Evolutionary conservation across 768 basidiomycete genomes (phyloP), one percentile per base, ranked within the genome.

Genomic region (Boletellus emodensis): DNA sequence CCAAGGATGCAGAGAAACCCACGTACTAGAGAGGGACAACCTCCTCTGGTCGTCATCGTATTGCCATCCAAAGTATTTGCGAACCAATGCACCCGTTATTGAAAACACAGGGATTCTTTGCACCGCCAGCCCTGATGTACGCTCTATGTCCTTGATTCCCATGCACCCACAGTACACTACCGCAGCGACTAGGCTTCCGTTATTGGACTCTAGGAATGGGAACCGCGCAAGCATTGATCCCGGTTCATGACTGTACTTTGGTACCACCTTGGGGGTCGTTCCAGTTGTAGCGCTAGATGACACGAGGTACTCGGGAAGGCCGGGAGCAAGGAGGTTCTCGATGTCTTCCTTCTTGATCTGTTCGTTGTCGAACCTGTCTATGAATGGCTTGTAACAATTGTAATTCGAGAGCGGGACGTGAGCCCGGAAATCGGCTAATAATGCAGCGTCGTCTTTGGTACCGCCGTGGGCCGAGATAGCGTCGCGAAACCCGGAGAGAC

Each of bases 91-190:
- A 2, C 43, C 54, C 3, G 51, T 26, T 2, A 15, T 3, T n/a
- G 22, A 1, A 20, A 48, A 53, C 8, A 61, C 39, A 0, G 48
- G 56, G 14, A 63, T 58, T 36, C 14, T 46, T 17, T 37, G 38
- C 4, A 45, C 36, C 22, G 56, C 44, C 15, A 46, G 26, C 11
- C 55, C 54, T 3, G 32, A 22, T 5, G 40, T 40, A 71, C 71
- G 11, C 18, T 20, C 12, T 13, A 44, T 11, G 7, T 20, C 32
- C 32, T 44, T 44, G 4, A 22, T 7, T 3, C 18, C 18, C 8
- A 18, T 20, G 13, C 6, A 44, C 18, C 24, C 32, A 22, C 43
- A 44, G 6, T 22, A 34, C 18, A 34, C 43, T 8, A 18, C 3
- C 5, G 32, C 12, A 34, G 33, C 32, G 13, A 22, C n/a, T 2